A percentile compares a stretch with the other conserved stretches of the same genome.
phyloP scores from a whole-genome alignment of 2,329 filamentous ascomycete genomes.

The Monosporascus sp. region DNA sequence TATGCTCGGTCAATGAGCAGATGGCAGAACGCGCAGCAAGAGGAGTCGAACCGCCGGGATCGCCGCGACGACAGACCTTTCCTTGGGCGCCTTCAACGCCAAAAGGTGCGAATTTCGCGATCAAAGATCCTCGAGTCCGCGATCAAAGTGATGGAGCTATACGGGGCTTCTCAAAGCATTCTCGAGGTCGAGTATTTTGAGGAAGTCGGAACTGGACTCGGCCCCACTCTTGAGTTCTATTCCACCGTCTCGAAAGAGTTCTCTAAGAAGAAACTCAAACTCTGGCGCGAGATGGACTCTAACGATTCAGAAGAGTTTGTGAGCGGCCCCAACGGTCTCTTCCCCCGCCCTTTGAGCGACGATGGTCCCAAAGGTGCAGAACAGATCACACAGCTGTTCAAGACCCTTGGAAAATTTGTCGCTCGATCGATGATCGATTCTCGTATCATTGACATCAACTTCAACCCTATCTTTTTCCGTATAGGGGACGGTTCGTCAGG shows the following conservation, averaged over 20 bases:
- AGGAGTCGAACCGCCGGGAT: slow-evolving; percentile 75
- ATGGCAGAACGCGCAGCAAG: slow-evolving; percentile 88
- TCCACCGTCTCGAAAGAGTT: slow-evolving; percentile 96
- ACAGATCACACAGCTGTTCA: slow-evolving; percentile 83
- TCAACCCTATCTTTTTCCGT: slow-evolving; percentile 97
- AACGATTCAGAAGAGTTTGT: slow-evolving; percentile 72
- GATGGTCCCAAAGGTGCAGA: slow-evolving; percentile 80
- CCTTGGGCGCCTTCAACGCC: slow-evolving; percentile 83
- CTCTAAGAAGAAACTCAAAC: slow-evolving; percentile 91
- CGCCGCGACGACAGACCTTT: slow-evolving; percentile 87
- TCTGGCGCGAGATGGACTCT: slow-evolving; percentile 90
- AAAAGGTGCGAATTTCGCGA: slow-evolving; percentile 96
- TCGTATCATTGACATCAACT: slow-evolving; percentile 92
- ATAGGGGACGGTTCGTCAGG: slow-evolving; percentile 66
- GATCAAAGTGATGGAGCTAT: slow-evolving; percentile 97
- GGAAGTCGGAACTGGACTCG: slow-evolving; percentile 92
- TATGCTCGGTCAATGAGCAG: slow-evolving; percentile 96
- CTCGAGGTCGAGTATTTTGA: slow-evolving; percentile 98
- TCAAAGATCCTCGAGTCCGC: slow-evolving; percentile 94
- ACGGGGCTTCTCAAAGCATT: slow-evolving; percentile 92
- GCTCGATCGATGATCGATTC: slow-evolving; percentile 98
- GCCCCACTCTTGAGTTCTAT: slow-evolving; percentile 95
- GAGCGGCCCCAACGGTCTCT: slow-evolving; percentile 77
- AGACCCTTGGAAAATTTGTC: slow-evolving; percentile 92
- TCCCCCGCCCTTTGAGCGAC: slow-evolving; percentile 83